A percentile compares a stretch with the other conserved stretches of the same genome.
Evolutionary conservation across 2,329 filamentous ascomycete species (phyloP).

Genomic region (Fusarium stilboides): DNA sequence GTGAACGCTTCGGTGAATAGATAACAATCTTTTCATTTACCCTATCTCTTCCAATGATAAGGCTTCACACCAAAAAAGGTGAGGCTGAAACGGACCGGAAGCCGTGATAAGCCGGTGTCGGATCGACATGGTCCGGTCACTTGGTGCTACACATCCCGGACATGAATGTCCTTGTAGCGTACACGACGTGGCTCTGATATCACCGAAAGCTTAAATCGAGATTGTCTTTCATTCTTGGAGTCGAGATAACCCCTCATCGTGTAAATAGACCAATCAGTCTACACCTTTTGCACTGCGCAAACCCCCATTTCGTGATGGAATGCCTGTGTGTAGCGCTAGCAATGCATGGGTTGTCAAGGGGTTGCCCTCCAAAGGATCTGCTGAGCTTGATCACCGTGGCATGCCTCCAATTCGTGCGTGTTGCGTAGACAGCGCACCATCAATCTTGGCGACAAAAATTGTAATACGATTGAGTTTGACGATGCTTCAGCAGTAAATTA

Average conservation of each 20-base stretch:
- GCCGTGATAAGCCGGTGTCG: constrained; percentile 31
- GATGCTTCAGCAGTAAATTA: background rate
- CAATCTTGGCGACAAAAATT: background rate
- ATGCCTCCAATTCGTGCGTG: background rate
- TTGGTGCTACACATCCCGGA: constrained; percentile 19
- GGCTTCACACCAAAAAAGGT: constrained; percentile 6
- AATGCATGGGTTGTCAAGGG: constrained; percentile 25
- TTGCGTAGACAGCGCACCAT: constrained; percentile 14
- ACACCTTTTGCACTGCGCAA: constrained; percentile 14
- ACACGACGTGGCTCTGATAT: constrained; percentile 4
- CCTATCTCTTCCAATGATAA: constrained; percentile 18
- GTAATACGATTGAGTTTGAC: background rate
- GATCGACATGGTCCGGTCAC: constrained; percentile 20
- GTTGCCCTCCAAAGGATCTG: constrained; percentile 16
- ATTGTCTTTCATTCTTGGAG: constrained; percentile 14
- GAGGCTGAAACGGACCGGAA: constrained; percentile 26
- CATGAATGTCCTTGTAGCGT: constrained; percentile 24
- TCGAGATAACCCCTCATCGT: constrained; percentile 27
- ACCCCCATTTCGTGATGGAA: constrained; percentile 20
- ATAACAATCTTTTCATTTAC: constrained; percentile 17
- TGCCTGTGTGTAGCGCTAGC: constrained; percentile 31
- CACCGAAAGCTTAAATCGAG: constrained; percentile 36
- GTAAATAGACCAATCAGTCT: constrained; percentile 24
- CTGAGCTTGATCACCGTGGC: background rate
- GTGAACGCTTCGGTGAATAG: constrained; percentile 26